phyloP scores from a whole-genome alignment of 768 basidiomycete species.

The Holtermannia corniformis region DNA sequence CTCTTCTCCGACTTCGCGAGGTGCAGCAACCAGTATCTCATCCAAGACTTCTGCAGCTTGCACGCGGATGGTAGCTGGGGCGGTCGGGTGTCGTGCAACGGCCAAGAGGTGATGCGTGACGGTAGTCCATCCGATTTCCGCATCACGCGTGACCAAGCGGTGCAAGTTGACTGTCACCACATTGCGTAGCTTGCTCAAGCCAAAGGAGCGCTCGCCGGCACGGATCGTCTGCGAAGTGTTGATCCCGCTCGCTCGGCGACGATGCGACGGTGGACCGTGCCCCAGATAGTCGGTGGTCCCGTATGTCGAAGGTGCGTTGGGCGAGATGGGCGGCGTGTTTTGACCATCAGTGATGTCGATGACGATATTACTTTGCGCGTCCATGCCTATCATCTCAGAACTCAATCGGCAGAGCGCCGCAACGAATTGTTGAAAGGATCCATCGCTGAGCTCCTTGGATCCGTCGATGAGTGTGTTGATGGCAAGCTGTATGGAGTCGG shows the following conservation, averaged over 20 bases:
- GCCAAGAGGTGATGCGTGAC: conserved; percentile 71
- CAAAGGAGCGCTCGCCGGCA: conserved; percentile 71
- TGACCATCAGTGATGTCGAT: conserved; percentile 11
- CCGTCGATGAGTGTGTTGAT: conserved; percentile 81
- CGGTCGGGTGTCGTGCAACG: conserved; percentile 58
- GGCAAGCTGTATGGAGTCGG: conserved; percentile 58
- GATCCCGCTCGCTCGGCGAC: conserved; percentile 77
- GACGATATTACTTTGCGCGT: conserved; percentile 30
- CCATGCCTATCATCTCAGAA: conserved; percentile 86
- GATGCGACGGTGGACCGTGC: conserved; percentile 45
- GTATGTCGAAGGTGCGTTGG: too few relatives aligned
- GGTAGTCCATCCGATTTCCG: conserved; percentile 74
- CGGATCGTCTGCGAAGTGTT: conserved; percentile 70
- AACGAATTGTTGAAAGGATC: conserved; percentile 68
- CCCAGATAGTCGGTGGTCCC: conserved; percentile 6
- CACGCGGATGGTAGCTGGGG: conserved; percentile 64
- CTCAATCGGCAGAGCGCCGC: conserved; percentile 75
- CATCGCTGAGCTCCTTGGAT: conserved; percentile 71
- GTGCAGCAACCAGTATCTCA: conserved; percentile 65
- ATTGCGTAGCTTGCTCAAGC: conserved; percentile 73
- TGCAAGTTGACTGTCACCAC: conserved; percentile 75
- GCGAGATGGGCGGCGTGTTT: conserved; percentile 7
- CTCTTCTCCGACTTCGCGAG: conserved; percentile 18
- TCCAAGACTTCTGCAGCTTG: conserved; percentile 84
- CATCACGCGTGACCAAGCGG: conserved; percentile 71